Evolutionary conservation across 495 filamentous ascomycete species (phyloP).

Genomic region (Aspergillus biplanus): DNA sequence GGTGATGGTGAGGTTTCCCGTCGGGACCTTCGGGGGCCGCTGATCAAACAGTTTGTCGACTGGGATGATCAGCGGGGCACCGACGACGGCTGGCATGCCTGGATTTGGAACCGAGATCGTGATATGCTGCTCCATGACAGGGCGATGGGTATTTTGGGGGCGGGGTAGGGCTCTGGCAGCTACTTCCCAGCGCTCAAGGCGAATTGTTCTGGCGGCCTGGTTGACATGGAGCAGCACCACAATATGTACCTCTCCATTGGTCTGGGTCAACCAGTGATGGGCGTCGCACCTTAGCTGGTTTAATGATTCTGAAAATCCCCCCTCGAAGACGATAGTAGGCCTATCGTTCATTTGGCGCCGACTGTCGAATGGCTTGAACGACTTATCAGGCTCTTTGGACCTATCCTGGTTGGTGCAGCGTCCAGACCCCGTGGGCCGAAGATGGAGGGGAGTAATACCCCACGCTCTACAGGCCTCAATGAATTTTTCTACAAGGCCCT

Average conservation of each 20-base stretch:
- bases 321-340: neutral
- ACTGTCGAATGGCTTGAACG: neutral
- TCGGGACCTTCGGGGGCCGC: neutral
- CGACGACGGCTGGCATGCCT: neutral
- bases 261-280: conserved; percentile 2
- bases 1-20: neutral
- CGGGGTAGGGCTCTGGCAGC: neutral
- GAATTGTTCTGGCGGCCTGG: neutral
- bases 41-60: conserved; percentile 4
- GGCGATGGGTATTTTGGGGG: neutral
- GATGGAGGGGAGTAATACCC: neutral
- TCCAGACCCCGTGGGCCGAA: neutral
- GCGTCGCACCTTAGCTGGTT: neutral
- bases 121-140: neutral
- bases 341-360: neutral
- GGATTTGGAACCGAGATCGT: neutral
- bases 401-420: neutral
- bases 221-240: conserved; percentile 2
- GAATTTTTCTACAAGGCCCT: neutral
- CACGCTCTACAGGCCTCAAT: neutral
- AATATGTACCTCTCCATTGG: conserved; percentile 3
- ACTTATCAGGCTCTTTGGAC: conserved; percentile 1
- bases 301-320: neutral
- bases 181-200: neutral
- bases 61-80: conserved; percentile 6